Conservation (phyloP, 2,329 filamentous ascomycete species). For the Laburnicola sp. region DNA sequence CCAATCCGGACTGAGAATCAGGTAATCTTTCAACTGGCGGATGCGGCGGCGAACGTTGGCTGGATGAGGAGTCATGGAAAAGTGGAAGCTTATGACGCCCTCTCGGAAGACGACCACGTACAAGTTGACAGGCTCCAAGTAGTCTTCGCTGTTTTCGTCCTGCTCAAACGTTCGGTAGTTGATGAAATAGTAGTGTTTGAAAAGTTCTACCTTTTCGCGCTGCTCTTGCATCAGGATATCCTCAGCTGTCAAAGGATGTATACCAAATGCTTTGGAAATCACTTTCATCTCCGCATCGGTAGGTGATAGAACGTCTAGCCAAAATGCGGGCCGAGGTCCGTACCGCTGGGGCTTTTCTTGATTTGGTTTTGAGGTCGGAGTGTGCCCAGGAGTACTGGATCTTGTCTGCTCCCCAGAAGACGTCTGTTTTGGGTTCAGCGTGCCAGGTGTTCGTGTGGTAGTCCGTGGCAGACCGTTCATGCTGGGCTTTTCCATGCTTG, state of each 20-base stretch:
- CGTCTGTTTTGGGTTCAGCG: constrained; percentile 37
- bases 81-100: constrained; percentile 94
- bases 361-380: constrained; percentile 29
- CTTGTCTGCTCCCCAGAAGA: constrained; percentile 50
- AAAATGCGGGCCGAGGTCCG: constrained; percentile 90
- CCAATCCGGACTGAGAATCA: constrained; percentile 93
- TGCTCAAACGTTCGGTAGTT: constrained; percentile 98
- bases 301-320: constrained; percentile 89
- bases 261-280: constrained; percentile 87
- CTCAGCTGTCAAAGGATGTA: constrained; percentile 92
- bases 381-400: constrained; percentile 58
- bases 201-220: constrained; percentile 96
- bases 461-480: constrained; percentile 34
- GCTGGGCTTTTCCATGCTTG: constrained; percentile 17
- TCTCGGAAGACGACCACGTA: constrained; percentile 97
- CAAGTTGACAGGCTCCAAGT: constrained; percentile 94
- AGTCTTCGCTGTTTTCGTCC: constrained; percentile 84
- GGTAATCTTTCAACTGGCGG: constrained; percentile 89
- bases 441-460: constrained; percentile 29
- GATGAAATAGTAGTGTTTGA: constrained; percentile 97
- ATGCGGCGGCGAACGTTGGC: constrained; percentile 94
- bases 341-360: constrained; percentile 47
- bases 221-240: constrained; percentile 98
- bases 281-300: constrained; percentile 96
- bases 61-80: constrained; percentile 92